A percentile compares a stretch with the other conserved stretches of the same genome.
phyloP scores from a whole-genome alignment of 257 asterid genomes.

The Primulina eburnea region DNA sequence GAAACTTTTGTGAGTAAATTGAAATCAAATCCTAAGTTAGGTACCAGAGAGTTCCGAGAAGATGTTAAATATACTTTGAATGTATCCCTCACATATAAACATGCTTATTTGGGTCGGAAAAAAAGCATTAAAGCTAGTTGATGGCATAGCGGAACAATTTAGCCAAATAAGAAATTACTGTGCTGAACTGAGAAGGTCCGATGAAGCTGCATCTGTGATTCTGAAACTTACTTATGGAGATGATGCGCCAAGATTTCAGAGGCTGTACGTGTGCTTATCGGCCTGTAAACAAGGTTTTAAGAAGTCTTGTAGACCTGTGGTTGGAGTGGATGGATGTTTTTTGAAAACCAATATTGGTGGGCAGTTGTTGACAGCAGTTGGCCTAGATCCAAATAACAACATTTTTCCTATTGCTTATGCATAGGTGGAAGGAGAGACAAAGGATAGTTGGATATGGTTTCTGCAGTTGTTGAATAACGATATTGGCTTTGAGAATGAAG shows the following conservation, averaged over 20 bases:
- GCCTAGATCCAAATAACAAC: conserved; percentile 2
- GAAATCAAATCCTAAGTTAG: background rate
- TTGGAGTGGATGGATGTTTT: background rate
- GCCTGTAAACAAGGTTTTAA: background rate
- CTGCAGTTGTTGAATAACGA: background rate
- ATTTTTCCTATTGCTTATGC: conserved; percentile 14
- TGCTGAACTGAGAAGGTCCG: no score
- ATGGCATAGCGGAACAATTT: background rate
- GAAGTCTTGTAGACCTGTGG: background rate
- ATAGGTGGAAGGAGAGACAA: conserved; percentile 7
- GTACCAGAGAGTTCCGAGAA: background rate
- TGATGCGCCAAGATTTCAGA: background rate
- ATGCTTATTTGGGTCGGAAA: background rate
- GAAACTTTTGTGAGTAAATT: background rate
- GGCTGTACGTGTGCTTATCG: background rate
- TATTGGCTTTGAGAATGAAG: background rate
- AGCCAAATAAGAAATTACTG: background rate
- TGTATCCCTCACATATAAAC: background rate
- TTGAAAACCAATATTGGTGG: background rate
- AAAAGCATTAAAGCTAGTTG: background rate
- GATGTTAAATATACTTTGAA: background rate
- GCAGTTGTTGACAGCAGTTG: background rate
- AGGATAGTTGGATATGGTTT: conserved; percentile 6
- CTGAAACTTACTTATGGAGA: no score
- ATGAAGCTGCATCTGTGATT: background rate